Evolutionary conservation across 805 yeast species (phyloP).

Genomic region (Monosporozyma siamensis): DNA sequence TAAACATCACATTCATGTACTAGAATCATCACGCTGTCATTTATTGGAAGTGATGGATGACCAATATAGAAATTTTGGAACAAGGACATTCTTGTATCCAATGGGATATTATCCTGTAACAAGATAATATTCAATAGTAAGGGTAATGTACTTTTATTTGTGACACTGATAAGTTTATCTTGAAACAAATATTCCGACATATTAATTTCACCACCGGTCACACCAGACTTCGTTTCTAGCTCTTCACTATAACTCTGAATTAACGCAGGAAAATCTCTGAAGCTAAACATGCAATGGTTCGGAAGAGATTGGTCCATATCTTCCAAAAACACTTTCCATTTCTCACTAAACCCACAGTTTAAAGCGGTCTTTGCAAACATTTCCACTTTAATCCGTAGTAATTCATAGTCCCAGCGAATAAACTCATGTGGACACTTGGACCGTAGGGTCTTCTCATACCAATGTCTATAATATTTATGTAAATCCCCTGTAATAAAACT

Average conservation of each 20-base stretch:
- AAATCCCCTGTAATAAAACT: constrained; percentile 18
- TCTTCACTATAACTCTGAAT: constrained; percentile 10
- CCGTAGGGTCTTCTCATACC: constrained; percentile 5
- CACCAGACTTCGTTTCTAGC: background rate
- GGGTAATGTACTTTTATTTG: constrained; percentile 17
- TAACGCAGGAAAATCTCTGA: constrained; percentile 24
- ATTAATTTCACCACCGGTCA: constrained; percentile 3
- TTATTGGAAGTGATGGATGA: constrained; percentile 4
- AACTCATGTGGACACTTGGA: background rate
- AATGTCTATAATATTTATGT: constrained; percentile 13
- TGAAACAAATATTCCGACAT: constrained; percentile 14
- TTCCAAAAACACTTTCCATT: constrained; percentile 27
- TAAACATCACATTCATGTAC: constrained; percentile 9
- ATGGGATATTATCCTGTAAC: constrained; percentile 8
- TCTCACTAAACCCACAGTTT: constrained; percentile 15
- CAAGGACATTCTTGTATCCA: constrained; percentile 7
- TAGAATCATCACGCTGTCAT: constrained; percentile 7
- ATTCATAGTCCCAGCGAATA: constrained; percentile 12
- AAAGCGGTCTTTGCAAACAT: constrained; percentile 19
- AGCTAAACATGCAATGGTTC: constrained; percentile 5
- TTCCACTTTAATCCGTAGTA: constrained; percentile 21
- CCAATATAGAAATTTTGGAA: constrained; percentile 9
- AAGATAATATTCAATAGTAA: constrained; percentile 21
- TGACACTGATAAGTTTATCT: constrained; percentile 12
- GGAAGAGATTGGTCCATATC: constrained; percentile 21